Evolutionary conservation across 306 rosid species (phyloP), one percentile per base, ranked within the genome.

Genomic region (Lagenaria siceraria): DNA sequence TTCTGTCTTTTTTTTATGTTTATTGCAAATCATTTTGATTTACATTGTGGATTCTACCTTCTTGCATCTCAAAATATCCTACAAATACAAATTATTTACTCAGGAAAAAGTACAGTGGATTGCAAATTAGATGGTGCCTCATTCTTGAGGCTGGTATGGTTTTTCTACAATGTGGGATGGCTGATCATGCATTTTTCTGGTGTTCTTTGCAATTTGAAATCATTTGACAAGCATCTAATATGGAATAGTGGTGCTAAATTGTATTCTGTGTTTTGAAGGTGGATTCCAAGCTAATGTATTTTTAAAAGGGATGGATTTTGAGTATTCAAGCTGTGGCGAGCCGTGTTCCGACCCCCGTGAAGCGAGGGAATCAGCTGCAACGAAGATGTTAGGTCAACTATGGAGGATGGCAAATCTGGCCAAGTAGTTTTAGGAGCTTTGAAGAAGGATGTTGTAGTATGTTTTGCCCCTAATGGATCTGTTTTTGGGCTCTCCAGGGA

Each of bases 331-430:
- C 35, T 69, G 53, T 18, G 83, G 95, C 31, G 81, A 82, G 15
- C 15, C 18, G 79, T 64, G 81, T 80, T 68, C 72, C 9, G 29
- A 49, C 65, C 87, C 84, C 38, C 65, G 58, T 0, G 84, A 78
- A 55, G 89, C 89, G 42, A 81, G 82, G 78, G 88, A 89, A 46
- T 89, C 88, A n/a, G 90, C 90, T 33, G 95, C 97, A 15, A 83
- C 73, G 42, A 64, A 70, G 79, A 81, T 84, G 31, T 22, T 86
- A 74, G 78, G 21, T 61, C 82, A 80, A 56, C 36, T 83, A 74
- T 76, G 66, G 22, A 51, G 14, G 42, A 78, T 55, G 79, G 81
- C 84, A 14, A 69, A 49, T 33, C 55, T 52, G 14, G 46, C 79
- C 31, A 71, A 48, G 76, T 19, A 72, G 61, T 49, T 49, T 22